Percentiles rank a stretch among this genome's conserved stretches.
Evolutionary conservation across 1,284 basidiomycete genomes (phyloP).

Genomic region (Microbotryomycetes sp.): DNA sequence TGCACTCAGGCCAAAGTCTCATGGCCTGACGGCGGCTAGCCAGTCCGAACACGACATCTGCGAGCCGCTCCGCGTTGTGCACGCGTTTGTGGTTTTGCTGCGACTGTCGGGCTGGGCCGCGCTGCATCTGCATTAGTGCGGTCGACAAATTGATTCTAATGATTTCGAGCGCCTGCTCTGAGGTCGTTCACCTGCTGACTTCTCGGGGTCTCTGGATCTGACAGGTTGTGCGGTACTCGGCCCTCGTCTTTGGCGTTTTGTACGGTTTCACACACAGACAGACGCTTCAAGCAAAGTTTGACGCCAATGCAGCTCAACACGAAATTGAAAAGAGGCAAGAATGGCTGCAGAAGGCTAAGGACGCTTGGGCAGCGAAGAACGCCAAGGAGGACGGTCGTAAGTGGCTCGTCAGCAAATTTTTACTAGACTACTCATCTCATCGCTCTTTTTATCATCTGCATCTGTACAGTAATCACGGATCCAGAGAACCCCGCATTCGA

Average conservation of each 20-base stretch:
- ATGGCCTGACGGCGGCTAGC: too few species aligned
- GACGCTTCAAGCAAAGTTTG: conserved; percentile 75
- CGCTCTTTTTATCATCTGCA: background rate
- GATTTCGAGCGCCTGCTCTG: too few species aligned
- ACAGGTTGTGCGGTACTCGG: conserved; percentile 93
- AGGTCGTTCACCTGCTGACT: too few species aligned
- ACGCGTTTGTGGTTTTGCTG: too few species aligned
- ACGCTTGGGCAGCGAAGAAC: conserved; percentile 66
- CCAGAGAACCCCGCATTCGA: conserved; percentile 94
- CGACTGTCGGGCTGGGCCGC: too few species aligned
- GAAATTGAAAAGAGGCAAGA: conserved; percentile 65
- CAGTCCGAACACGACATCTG: too few species aligned
- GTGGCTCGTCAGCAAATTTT: background rate
- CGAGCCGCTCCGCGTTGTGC: too few species aligned
- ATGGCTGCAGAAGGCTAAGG: conserved; percentile 78
- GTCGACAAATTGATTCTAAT: too few species aligned
- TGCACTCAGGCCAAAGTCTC: too few species aligned
- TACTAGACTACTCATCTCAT: too few species aligned
- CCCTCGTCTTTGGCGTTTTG: conserved; percentile 76
- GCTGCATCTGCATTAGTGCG: too few species aligned
- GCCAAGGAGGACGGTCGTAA: conserved; percentile 20
- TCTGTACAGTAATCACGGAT: conserved; percentile 72
- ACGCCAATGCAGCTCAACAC: conserved; percentile 62
- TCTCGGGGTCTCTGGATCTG: too few species aligned
- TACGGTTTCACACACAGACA: conserved; percentile 91